A percentile compares a stretch with the other conserved stretches of the same genome.
Conservation (phyloP, 768 basidiomycete species). For the Calvatia gigantea region DNA sequence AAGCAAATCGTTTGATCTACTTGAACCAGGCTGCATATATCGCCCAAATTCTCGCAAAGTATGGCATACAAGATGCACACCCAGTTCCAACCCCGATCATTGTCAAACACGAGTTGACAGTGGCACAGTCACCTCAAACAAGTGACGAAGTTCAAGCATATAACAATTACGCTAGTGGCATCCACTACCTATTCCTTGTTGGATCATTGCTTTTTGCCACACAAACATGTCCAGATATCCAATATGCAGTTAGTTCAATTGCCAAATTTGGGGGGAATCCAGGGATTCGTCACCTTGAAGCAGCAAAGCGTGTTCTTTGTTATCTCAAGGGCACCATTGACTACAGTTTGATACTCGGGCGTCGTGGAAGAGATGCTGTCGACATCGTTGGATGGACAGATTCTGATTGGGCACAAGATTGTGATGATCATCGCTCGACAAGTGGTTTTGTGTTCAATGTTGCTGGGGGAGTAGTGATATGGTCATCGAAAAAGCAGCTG, state of each 20-base stretch:
- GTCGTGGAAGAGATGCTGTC: slow-evolving; percentile 20
- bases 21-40: slow-evolving; percentile 28
- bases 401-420: slow-evolving; percentile 18
- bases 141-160: neutral
- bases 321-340: slow-evolving; percentile 22
- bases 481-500: slow-evolving; percentile 33
- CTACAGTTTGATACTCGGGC: slow-evolving; percentile 22
- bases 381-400: slow-evolving; percentile 20
- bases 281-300: slow-evolving; percentile 29
- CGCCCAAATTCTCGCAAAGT: slow-evolving; percentile 20
- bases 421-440: slow-evolving; percentile 23
- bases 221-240: slow-evolving; percentile 35
- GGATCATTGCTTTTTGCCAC: slow-evolving; percentile 32
- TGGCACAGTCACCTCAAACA: neutral
- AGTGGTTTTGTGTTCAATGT: slow-evolving; percentile 31
- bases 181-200: slow-evolving; percentile 15
- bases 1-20: slow-evolving; percentile 17
- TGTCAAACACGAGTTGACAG: slow-evolving; percentile 19
- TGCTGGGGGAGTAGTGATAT: slow-evolving; percentile 26
- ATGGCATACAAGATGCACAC: slow-evolving; percentile 20
- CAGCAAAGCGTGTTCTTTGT: slow-evolving; percentile 32
- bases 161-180: neutral
- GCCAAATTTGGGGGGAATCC: slow-evolving; percentile 31
- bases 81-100: slow-evolving; percentile 22
- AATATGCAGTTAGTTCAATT: slow-evolving; percentile 29